These are phyloP conservation scores for Sordariomycetes sp. DNA, from an alignment of 2,329 filamentous ascomycete species.

Conservation along the genomic window DNA sequence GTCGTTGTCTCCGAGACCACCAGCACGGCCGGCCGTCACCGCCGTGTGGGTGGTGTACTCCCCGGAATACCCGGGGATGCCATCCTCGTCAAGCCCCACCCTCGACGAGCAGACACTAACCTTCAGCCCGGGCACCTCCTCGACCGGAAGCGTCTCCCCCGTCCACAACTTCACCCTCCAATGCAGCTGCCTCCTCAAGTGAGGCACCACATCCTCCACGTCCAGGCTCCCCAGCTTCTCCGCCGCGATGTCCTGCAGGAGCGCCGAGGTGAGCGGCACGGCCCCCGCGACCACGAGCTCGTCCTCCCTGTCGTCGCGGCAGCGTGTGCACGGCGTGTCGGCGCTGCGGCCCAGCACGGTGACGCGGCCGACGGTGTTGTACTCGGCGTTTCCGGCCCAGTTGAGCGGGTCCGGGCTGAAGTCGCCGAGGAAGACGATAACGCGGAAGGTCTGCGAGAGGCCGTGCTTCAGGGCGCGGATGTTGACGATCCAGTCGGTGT, in stretches of 20 bases:
- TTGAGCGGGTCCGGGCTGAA: slow-evolving; percentile 27
- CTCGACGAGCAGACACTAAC: slow-evolving; percentile 13
- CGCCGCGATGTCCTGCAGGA: slow-evolving; percentile 29
- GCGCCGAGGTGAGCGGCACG: slow-evolving; percentile 37
- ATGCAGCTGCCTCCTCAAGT: slow-evolving; percentile 13
- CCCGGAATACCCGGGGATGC: slow-evolving; percentile 11
- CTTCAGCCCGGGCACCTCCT: slow-evolving; percentile 11
- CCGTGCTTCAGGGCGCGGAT: slow-evolving; percentile 51
- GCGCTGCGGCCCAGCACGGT: slow-evolving; percentile 37
- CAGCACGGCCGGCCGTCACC: slow-evolving; percentile 13
- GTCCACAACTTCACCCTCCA: slow-evolving; percentile 14
- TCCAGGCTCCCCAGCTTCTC: slow-evolving; percentile 11
- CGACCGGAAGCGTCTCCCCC: slow-evolving; percentile 8
- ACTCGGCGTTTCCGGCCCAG: slow-evolving; percentile 38
- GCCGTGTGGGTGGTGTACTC: slow-evolving; percentile 11
- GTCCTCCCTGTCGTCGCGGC: slow-evolving; percentile 9
- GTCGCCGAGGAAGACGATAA: slow-evolving; percentile 59
- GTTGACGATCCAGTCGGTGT: slow-evolving; percentile 58
- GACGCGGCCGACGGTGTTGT: slow-evolving; percentile 51
- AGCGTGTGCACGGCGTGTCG: slow-evolving; percentile 15
- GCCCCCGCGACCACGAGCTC: slow-evolving; percentile 21
- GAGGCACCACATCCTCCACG: slow-evolving; percentile 14
- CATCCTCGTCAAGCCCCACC: slow-evolving; percentile 13
- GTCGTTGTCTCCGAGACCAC: slow-evolving; percentile 6
- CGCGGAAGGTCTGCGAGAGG: slow-evolving; percentile 45